These are phyloP conservation scores for Plasmodium adleri DNA, from an alignment of 169 alveolate species.

Conservation along the genomic window DNA sequence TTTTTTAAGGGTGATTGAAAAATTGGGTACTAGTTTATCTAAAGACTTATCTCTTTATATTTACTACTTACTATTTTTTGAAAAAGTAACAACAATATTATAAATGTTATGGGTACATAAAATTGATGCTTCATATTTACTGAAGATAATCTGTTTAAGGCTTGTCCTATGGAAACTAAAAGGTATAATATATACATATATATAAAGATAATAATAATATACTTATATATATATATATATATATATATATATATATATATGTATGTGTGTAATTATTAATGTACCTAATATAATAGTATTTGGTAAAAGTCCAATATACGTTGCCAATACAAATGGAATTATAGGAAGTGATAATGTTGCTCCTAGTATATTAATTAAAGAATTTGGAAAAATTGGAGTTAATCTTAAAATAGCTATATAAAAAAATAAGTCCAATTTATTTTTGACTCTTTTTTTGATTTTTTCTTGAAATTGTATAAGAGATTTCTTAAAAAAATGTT, in stretches of 20 bases:
- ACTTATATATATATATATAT: conserved; percentile 4
- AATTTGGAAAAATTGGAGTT: conserved; percentile 69
- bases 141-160: conserved; percentile 51
- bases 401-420: conserved; percentile 70
- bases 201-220: too few relatives aligned
- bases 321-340: conserved; percentile 48
- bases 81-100: conserved; percentile 41
- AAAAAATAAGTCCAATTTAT: conserved; percentile 40
- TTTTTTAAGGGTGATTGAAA: too few relatives aligned
- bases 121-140: conserved; percentile 51
- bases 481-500: conserved; percentile 43
- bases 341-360: conserved; percentile 52
- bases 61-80: conserved; percentile 42
- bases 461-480: conserved; percentile 48
- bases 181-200: neutral
- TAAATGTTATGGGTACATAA: conserved; percentile 58
- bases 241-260: conserved; percentile 7
- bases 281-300: conserved; percentile 63
- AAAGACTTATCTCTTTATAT: conserved; percentile 14
- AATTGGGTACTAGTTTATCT: neutral
- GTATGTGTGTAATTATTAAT: neutral
- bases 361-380: conserved; percentile 40
- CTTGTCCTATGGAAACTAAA: conserved; percentile 68
- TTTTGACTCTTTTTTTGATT: conserved; percentile 59
- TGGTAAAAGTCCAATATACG: conserved; percentile 53